Evolutionary conservation across 306 rosid genomes (phyloP), one percentile per base, ranked within the genome.

Genomic region (Inga leiocalycina): DNA sequence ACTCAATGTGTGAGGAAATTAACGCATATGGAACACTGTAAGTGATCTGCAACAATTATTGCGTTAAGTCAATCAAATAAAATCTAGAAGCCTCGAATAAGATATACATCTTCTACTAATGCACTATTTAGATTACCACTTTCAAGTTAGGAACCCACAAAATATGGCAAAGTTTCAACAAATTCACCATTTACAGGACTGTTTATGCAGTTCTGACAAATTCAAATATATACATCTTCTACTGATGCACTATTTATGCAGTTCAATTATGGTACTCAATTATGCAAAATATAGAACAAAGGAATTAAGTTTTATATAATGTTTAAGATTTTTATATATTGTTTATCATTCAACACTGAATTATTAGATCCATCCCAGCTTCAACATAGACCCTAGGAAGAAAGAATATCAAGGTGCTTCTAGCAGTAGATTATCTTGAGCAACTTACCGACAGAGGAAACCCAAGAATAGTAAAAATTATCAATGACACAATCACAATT

Each of bases 11-110:
- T 2, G 95, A 74, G 75, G 97, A 92, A 77, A 92, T 82, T 87
- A 94, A 86, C 72, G 99, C 98, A 87, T 94, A 97, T 35, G 97
- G 98, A 88, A 91, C 94, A 78, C 98, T 91, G 88, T 93, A 94
- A 79, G 97, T 92, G 85, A 94, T 91, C 98, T 93, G 98, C 87
- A 89, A 93, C 56, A 82, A 89, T 41, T 61, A 78, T 78, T 66
- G 22, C 5, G 56, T 45, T 17, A 83, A 83, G 82, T 79, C 75
- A 75, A 78, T 75, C 39, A 61, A 80, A 74, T 78, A 44, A 52
- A 83, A 57, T 32, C 17, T 51, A 64, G 64, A 79, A 72, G n/a
- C 76, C 73, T 75, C 65, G 43, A 71, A 71, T 24, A 59, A 74
- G 27, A 76, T 44, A 13, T 11, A 24, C 75, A 72, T 24, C 16